These are phyloP conservation scores for Penicillium robsamsonii DNA, from an alignment of 495 filamentous ascomycete genomes.

Conservation along the genomic window DNA sequence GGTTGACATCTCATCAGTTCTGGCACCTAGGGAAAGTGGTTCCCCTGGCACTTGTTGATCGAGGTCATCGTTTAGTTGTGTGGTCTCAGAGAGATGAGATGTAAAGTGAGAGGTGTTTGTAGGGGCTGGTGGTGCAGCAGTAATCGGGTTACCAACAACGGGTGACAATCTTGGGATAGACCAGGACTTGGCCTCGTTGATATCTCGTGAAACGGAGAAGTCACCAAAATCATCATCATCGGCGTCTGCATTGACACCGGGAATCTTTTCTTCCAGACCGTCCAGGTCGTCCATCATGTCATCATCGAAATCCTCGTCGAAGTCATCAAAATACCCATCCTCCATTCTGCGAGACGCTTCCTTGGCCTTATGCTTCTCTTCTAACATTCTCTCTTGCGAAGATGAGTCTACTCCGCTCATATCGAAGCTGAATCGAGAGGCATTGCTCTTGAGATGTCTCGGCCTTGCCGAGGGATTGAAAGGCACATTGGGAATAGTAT, in stretches of 20 bases:
- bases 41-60: not conserved
- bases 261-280: constrained; percentile 72
- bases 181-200: constrained; percentile 37
- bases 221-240: constrained; percentile 51
- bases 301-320: constrained; percentile 61
- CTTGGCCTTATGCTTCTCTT: constrained; percentile 79
- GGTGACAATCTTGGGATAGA: constrained; percentile 38
- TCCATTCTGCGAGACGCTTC: constrained; percentile 51
- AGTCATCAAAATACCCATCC: constrained; percentile 48
- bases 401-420: constrained; percentile 74
- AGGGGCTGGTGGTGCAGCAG: constrained; percentile 21
- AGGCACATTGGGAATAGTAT: constrained; percentile 40
- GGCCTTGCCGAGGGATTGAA: constrained; percentile 50
- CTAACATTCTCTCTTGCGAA: constrained; percentile 75
- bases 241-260: constrained; percentile 67
- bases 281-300: constrained; percentile 70
- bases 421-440: constrained; percentile 90
- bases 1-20: not conserved
- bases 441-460: constrained; percentile 79
- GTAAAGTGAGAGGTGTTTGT: constrained; percentile 1
- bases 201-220: constrained; percentile 27
- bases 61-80: not conserved
- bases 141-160: constrained; percentile 38
- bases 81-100: not conserved
- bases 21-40: not conserved